Conservation (phyloP, 108 stramenopile species). For the Cyclotella kingstonii region DNA sequence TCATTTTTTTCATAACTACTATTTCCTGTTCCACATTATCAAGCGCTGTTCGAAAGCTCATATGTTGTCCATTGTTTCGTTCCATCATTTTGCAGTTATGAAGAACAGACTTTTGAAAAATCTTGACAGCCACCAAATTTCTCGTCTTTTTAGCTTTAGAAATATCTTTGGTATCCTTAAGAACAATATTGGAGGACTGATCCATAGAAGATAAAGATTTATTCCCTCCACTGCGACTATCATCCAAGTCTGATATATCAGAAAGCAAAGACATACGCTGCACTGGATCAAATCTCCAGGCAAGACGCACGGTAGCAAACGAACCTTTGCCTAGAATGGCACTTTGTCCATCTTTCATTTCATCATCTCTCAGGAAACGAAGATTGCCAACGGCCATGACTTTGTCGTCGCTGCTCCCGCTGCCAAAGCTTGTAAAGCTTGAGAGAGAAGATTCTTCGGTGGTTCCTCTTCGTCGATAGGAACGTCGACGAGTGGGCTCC, state of each 20-base stretch:
- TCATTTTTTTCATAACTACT: conserved; percentile 82
- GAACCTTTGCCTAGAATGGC: conserved; percentile 64
- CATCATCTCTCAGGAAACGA: conserved; percentile 50
- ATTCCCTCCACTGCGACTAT: conserved; percentile 1
- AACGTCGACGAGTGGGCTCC: no score
- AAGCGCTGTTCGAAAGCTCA: conserved; percentile 64
- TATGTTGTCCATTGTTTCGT: conserved; percentile 35
- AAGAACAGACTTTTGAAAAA: conserved; percentile 63
- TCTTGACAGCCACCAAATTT: conserved; percentile 76
- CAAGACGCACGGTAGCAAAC: conserved; percentile 74
- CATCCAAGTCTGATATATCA: conserved; percentile 1
- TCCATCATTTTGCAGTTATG: conserved; percentile 61
- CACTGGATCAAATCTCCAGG: conserved; percentile 28
- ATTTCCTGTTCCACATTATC: conserved; percentile 82
- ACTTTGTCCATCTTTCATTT: conserved; percentile 8
- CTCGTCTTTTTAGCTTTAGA: conserved; percentile 34
- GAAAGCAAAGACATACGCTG: not conserved
- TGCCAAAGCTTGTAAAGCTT: conserved; percentile 7
- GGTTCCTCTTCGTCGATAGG: not conserved
- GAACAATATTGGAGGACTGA: no score
- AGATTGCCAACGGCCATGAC: conserved; percentile 61
- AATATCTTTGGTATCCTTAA: not conserved
- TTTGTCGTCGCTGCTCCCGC: conserved; percentile 38
- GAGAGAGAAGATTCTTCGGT: not conserved
- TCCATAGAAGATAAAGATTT: not conserved